phyloP scores from a whole-genome alignment of 208 protist species.

The Giardia muris region DNA sequence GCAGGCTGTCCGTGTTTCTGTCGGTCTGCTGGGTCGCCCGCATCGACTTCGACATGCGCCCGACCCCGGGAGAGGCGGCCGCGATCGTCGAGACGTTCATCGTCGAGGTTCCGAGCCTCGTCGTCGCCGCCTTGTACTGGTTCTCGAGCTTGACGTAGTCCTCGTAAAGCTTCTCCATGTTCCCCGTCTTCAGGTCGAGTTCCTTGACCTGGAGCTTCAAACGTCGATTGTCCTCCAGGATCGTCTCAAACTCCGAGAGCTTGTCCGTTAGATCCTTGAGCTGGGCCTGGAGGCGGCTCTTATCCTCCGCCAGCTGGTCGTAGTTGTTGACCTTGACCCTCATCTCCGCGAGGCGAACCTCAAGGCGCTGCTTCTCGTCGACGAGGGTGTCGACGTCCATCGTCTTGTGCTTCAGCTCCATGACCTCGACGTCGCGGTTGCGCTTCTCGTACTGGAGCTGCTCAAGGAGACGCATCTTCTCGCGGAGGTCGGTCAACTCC shows the following conservation, averaged over 20 bases:
- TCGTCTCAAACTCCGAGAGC: neutral
- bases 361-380: neutral
- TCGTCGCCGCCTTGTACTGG: neutral
- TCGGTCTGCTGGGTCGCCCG: neutral
- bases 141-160: neutral
- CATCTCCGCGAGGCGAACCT: neutral
- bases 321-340: neutral
- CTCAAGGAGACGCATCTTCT: neutral
- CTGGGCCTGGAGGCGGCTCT: neutral
- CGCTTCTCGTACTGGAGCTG: neutral
- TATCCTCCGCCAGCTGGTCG: neutral
- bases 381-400: neutral
- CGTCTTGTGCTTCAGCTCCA: neutral
- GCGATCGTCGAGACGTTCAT: neutral
- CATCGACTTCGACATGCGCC: neutral
- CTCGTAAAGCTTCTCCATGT: constrained; percentile 10
- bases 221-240: neutral
- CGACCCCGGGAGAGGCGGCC: neutral
- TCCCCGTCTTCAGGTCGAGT: neutral
- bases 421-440: neutral
- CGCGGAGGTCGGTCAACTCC: neutral
- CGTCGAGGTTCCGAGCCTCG: neutral
- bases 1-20: neutral
- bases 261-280: neutral
- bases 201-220: neutral